These are phyloP conservation scores for Hypericum androsaemum DNA, from an alignment of 345 rosid species.

Conservation along the genomic window DNA sequence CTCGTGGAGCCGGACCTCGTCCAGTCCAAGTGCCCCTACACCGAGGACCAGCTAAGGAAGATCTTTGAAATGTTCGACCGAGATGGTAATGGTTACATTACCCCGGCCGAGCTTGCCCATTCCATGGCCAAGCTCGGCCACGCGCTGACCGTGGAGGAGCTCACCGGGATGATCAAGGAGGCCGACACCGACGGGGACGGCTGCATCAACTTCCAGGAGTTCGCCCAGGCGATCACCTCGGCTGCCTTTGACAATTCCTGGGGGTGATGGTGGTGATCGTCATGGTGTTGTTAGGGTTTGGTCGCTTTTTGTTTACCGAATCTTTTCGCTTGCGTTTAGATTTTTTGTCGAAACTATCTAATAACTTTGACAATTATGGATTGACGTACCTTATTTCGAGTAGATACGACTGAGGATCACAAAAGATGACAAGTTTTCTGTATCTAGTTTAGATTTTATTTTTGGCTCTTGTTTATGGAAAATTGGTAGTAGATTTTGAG, in stretches of 20 bases:
- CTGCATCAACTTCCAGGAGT: slow-evolving; percentile 67
- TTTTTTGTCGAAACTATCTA: too few relatives aligned
- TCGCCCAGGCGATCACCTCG: slow-evolving; percentile 62
- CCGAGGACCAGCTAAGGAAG: slow-evolving; percentile 33
- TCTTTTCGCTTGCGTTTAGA: too few relatives aligned
- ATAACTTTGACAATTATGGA: too few relatives aligned
- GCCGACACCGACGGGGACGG: slow-evolving; percentile 95
- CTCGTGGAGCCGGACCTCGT: slow-evolving; percentile 78
- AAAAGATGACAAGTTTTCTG: too few relatives aligned
- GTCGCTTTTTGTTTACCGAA: too few relatives aligned
- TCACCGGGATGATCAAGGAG: slow-evolving; percentile 90
- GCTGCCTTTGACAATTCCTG: slow-evolving; percentile 86
- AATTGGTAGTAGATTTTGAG: too few relatives aligned
- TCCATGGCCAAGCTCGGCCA: slow-evolving; percentile 42
- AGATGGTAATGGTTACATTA: slow-evolving; percentile 38
- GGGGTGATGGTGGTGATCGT: slow-evolving; percentile 23
- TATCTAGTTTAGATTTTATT: too few relatives aligned
- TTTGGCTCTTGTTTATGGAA: too few relatives aligned
- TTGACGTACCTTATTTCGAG: too few relatives aligned
- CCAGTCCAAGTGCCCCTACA: neutral
- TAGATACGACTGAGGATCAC: too few relatives aligned
- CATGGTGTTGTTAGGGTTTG: too few relatives aligned
- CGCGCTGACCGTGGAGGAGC: slow-evolving; percentile 60
- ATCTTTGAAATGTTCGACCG: slow-evolving; percentile 34
- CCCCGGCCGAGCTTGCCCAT: slow-evolving; percentile 38